Conservation (phyloP, 768 basidiomycete species). For the Lentinula raphanica region DNA sequence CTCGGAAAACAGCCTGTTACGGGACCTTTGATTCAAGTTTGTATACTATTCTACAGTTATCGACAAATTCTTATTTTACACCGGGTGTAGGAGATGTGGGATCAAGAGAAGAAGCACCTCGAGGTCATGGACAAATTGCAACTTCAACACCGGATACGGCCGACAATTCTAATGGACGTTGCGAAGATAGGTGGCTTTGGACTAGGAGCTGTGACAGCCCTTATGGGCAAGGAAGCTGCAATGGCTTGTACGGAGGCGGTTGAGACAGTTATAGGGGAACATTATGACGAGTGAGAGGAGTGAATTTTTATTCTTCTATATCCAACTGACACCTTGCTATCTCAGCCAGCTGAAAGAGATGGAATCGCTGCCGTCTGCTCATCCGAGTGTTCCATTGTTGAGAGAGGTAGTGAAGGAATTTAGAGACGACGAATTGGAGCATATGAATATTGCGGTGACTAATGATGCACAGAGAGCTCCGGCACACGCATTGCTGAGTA, state of each 20-base stretch:
- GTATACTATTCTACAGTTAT: conserved; percentile 15
- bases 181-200: conserved; percentile 87
- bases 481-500: conserved; percentile 85
- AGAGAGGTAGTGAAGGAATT: conserved; percentile 74
- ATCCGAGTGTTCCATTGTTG: conserved; percentile 76
- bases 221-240: conserved; percentile 88
- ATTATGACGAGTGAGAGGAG: conserved; percentile 89
- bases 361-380: conserved; percentile 53
- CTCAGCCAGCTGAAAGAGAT: conserved; percentile 78
- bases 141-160: conserved; percentile 76
- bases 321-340: conserved; percentile 4
- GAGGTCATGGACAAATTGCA: conserved; percentile 81
- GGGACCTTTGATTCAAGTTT: conserved; percentile 70
- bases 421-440: conserved; percentile 92
- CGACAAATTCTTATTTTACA: neutral
- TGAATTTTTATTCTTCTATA: neutral
- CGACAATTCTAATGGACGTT: conserved; percentile 76
- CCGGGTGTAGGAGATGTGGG: conserved; percentile 86
- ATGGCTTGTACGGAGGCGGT: conserved; percentile 99
- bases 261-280: conserved; percentile 96
- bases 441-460: conserved; percentile 86
- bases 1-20: conserved; percentile 53
- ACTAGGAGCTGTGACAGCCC: conserved; percentile 77
- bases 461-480: conserved; percentile 87
- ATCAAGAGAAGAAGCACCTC: conserved; percentile 91